phyloP scores from a whole-genome alignment of 225 moss, liverwort and hornwort genomes.

The Polytrichum commune region DNA sequence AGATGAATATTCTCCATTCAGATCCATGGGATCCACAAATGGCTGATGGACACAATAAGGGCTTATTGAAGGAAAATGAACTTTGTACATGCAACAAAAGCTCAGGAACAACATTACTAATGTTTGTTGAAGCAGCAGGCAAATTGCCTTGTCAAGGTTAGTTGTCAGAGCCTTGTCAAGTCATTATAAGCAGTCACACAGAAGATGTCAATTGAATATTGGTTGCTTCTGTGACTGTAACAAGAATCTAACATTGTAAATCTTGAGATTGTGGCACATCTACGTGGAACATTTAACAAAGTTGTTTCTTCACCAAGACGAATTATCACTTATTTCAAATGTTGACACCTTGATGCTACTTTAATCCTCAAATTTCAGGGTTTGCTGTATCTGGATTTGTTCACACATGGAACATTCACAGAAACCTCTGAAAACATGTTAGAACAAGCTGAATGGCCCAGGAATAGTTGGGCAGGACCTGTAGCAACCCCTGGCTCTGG shows the following conservation, averaged over 20 bases:
- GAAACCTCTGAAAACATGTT: conserved; percentile 39
- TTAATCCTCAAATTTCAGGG: conserved; percentile 40
- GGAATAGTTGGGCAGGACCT: conserved; percentile 68
- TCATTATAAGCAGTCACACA: too few species aligned
- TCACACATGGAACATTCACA: conserved; percentile 44
- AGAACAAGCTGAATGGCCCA: conserved; percentile 52
- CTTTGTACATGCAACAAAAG: conserved; percentile 7
- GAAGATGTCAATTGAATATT: too few species aligned
- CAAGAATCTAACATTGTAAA: too few species aligned
- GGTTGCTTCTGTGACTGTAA: too few species aligned
- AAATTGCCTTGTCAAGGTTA: conserved; percentile 22
- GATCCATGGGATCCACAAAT: conserved; percentile 8
- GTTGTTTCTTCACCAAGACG: too few species aligned
- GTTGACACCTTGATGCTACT: neutral
- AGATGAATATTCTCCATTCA: conserved; percentile 5
- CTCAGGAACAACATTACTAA: conserved; percentile 20
- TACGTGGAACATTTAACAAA: too few species aligned
- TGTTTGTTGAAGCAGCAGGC: conserved; percentile 16
- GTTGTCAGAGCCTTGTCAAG: neutral
- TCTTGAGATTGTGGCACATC: too few species aligned
- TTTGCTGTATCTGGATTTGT: conserved; percentile 53
- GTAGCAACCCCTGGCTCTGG: conserved; percentile 54
- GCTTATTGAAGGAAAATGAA: conserved; percentile 8
- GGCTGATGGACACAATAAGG: conserved; percentile 12
- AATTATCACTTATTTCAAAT: neutral